Base-by-base conservation (phyloP, 2,329 filamentous ascomycete genomes). In the Penicillium sp. region DNA sequence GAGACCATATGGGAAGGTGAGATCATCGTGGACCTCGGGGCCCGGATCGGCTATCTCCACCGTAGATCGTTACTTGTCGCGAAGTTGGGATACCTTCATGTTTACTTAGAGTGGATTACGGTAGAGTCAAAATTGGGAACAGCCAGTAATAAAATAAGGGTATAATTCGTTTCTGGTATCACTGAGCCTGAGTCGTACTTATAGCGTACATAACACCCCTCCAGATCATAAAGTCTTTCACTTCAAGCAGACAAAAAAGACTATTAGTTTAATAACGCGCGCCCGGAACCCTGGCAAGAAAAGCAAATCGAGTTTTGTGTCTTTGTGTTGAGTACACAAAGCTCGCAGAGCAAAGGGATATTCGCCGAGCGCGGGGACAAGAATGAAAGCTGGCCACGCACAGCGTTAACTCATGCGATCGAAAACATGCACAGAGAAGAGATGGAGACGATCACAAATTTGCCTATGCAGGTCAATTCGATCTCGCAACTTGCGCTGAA, bases 351-450 rank as follows among this genome's bases (percentile, higher is more conserved):
- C n/a, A 49, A 21, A 6, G 32, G 21, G 9, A 38, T 49, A 31
- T 49, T 43, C 34, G 36, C 39, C 36, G 38, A 52, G 40, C 43
- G 39, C 40, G 27, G 40, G 34, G 36, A 42, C 43, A 52, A 52
- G 34, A 52, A 54, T 48, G 49, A 59, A 46, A 55, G 50, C 55
- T 39, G 55, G 54, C 39, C 44, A 61, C 61, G 62, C 50, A 57
- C 62, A 61, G 58, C 60, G 60, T 49, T 55, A 53, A 57, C 47
- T 45, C 43, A 57, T 52, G 59, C 53, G 44, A 54, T 55, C 43
- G 47, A 54, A 60, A 55, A 56, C 56, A 65, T 63, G 55, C 59
- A 59, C 53, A 57, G 34, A 54, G 57, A 62, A 61, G 47, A 61
- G 46, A 58, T 55, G 52, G 55, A 51, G 43, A 54, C 40, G 21